Base-by-base conservation (phyloP, 306 rosid species). In the Phaseolus lunatus region DNA sequence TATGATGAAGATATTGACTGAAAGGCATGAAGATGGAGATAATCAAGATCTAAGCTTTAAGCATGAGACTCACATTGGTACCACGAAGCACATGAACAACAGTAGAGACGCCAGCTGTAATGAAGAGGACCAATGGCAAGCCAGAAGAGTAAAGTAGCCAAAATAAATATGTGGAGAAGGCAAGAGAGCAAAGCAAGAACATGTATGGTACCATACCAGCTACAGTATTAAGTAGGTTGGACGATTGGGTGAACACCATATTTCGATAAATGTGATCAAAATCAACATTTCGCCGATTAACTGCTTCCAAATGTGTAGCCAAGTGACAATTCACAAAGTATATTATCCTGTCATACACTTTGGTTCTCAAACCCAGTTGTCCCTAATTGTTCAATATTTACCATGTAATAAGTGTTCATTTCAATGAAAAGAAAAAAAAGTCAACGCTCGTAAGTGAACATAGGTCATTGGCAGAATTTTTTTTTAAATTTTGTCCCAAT, bases 241-340 rank as follows among this genome's bases (percentile, higher is more conserved):
- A 88, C 52, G 99, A 88, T 71, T 97, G 88, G 78, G 86, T 92
- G 89, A 96, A 96, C 77, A 78, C 91, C 99, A 92, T 88, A 80
- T 91, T 96, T 82, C 96, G 90, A 83, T 78, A 96, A 71, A 96
- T 96, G 91, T 96, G 98, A 82, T 92, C 97, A 73, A 96, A 92
- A 84, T 92, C 99, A 76, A 98, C 98, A 84, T 96, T 96, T 9
- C 99, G 91, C 64, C 99, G 91, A 83, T 87, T 96, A 50, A 96
- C 90, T 39, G 98, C 99, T 87, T 96, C 99, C 88, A 96, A 83
- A 82, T 96, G 99, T 73, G 99, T 98, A 41, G 98, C 99, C 91
- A 96, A 88, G 87, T 96, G 99, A 85, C 99, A 96, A 89, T 96
- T 96, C 77, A 96, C 99, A 87, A 96, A 96, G 90, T 97, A 96